These are phyloP conservation scores for Seiridium cupressi DNA, from an alignment of 2,329 filamentous ascomycete genomes.

Conservation along the genomic window DNA sequence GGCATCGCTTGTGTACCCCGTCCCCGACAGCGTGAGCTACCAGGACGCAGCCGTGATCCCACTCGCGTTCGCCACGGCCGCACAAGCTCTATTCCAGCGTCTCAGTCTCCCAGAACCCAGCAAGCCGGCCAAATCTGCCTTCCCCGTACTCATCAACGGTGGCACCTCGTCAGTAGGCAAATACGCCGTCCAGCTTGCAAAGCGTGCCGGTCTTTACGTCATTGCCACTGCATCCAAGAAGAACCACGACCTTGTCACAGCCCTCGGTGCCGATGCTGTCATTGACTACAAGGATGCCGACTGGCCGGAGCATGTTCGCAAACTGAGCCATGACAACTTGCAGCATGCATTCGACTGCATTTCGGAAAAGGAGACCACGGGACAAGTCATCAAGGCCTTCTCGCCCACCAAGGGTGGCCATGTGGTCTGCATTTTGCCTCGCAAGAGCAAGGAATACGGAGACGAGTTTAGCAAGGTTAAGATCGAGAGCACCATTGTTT, in stretches of 20 bases:
- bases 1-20: slow-evolving; percentile 23
- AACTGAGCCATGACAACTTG: slow-evolving; percentile 57
- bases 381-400: slow-evolving; percentile 20
- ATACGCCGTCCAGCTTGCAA: slow-evolving; percentile 26
- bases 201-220: slow-evolving; percentile 23
- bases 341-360: slow-evolving; percentile 28
- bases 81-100: slow-evolving; percentile 28
- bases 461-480: slow-evolving; percentile 22
- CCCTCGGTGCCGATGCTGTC: slow-evolving; percentile 22
- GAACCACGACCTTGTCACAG: slow-evolving; percentile 22
- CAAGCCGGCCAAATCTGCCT: slow-evolving; percentile 22
- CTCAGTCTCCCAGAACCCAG: slow-evolving; percentile 27
- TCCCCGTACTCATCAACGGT: slow-evolving; percentile 30
- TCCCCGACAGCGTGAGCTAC: slow-evolving; percentile 25
- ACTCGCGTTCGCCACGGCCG: slow-evolving; percentile 44
- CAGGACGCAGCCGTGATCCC: slow-evolving; percentile 24
- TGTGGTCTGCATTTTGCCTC: slow-evolving; percentile 20
- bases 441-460: slow-evolving; percentile 14
- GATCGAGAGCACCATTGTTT: slow-evolving; percentile 29
- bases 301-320: slow-evolving; percentile 57
- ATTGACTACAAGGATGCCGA: slow-evolving; percentile 40
- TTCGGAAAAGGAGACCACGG: slow-evolving; percentile 20
- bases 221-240: slow-evolving; percentile 22
- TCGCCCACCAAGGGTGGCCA: slow-evolving; percentile 28
- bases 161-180: slow-evolving; percentile 24